Evolutionary conservation across 2,329 filamentous ascomycete species (phyloP), one percentile per base, ranked within the genome.

Genomic region (Hymenoscyphus repandus): DNA sequence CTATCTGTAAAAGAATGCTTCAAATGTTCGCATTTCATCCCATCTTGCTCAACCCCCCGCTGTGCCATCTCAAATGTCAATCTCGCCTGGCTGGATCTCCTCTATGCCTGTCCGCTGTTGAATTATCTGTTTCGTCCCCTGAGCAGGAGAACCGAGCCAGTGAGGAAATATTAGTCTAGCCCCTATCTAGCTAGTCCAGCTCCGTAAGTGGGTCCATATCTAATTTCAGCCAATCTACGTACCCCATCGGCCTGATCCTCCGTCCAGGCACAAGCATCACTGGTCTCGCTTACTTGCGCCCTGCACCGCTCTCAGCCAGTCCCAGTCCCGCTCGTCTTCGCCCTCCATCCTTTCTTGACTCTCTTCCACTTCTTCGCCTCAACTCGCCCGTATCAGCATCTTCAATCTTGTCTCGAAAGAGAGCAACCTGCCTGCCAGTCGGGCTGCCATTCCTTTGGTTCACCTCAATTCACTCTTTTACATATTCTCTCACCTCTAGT

Each of bases 361-460:
- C 54, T 56, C 58, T 49, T 49, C 54, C 55, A 52, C 57, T 49
- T 57, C 59, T 61, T 57, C 12, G 40, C 38, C 54, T 46, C 51
- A 43, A 42, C 43, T 48, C 39, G 41, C 38, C 31, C 27, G 36
- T 30, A 27, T 27, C 22, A 27, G 22, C 56, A 53, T 51, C 52
- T 55, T 55, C 58, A 49, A 47, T 54, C 55, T 52, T 57, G 50
- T 58, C 59, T 60, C 56, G 34, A 58, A 5, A 44, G 41, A 44
- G 20, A 32, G 30, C 18, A 22, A 44, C 32, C 7, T 34, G 43
- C 31, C 43, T 77, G 75, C 74, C 72, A 75, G 74, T 44, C 76
- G 69, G 78, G 77, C 75, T 71, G 74, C 70, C 79, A 74, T 71
- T 80, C 77, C 63, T 79, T 79, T 72, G 64, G 61, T 66, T 62